Percentiles rank a stretch among this genome's conserved stretches.
Conservation (phyloP, 257 asterid genomes). For the Leptodermis oblonga region DNA sequence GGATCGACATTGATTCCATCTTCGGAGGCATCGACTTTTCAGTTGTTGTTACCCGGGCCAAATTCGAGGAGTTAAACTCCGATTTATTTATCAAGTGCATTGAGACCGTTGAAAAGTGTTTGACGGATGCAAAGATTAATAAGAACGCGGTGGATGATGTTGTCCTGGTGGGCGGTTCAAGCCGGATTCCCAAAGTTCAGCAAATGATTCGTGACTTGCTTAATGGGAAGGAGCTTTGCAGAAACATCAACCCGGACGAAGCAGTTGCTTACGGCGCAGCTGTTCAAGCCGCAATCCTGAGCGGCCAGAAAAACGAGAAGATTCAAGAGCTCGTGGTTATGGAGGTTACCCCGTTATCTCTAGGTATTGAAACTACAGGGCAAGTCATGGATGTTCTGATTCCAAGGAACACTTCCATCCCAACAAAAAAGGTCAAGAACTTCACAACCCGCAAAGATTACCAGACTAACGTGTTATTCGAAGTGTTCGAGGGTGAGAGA, state of each 20-base stretch:
- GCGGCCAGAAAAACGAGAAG: not conserved
- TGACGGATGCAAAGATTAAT: not conserved
- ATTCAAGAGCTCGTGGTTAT: not conserved
- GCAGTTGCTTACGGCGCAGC: too few species aligned
- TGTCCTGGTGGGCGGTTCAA: not conserved
- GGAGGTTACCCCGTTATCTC: too few species aligned
- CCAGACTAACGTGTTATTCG: not conserved
- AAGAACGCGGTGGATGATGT: not conserved
- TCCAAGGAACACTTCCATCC: not conserved
- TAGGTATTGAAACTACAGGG: too few species aligned
- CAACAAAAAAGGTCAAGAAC: not conserved
- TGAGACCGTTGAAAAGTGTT: not conserved
- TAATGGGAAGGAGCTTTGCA: not conserved
- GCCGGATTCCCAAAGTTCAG: not conserved
- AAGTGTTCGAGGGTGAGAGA: not conserved
- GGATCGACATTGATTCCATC: not conserved
- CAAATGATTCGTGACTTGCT: not conserved
- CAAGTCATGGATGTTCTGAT: not conserved
- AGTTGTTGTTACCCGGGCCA: not conserved
- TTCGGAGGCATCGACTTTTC: not conserved
- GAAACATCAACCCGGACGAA: not conserved
- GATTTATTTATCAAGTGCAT: not conserved
- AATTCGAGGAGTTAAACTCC: not conserved
- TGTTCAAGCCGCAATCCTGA: too few species aligned
- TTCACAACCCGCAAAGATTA: not conserved